Evolutionary conservation across 768 basidiomycete genomes (phyloP).

Genomic region (Boletus pseudo-olivaceus): DNA sequence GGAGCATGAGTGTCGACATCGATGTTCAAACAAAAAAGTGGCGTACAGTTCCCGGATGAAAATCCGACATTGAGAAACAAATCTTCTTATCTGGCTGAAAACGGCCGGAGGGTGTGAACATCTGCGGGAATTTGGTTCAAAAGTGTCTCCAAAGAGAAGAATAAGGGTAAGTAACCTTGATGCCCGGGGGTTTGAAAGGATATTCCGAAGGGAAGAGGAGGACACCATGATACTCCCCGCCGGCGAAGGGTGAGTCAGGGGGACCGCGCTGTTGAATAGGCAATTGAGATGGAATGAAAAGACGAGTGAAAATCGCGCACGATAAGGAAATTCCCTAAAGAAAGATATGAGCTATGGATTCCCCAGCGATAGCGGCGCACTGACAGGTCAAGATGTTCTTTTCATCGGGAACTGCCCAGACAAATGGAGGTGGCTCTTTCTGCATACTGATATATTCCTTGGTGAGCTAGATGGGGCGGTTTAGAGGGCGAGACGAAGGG

Average conservation of each 20-base stretch:
- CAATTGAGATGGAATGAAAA: constrained; percentile 6
- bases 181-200: constrained; percentile 94
- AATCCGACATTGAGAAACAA: constrained; percentile 97
- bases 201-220: constrained; percentile 93
- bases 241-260: constrained; percentile 84
- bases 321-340: constrained; percentile 89
- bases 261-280: constrained; percentile 70
- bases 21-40: not conserved
- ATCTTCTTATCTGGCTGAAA: constrained; percentile 94
- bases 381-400: constrained; percentile 94
- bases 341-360: constrained; percentile 9
- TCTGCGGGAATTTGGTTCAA: constrained; percentile 44
- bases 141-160: constrained; percentile 1
- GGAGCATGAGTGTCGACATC: not conserved
- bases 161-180: constrained; percentile 61
- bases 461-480: constrained; percentile 47
- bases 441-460: constrained; percentile 95
- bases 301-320: constrained; percentile 42
- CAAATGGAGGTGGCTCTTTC: constrained; percentile 89
- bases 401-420: constrained; percentile 95
- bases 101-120: constrained; percentile 87
- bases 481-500: constrained; percentile 2
- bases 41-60: constrained; percentile 84
- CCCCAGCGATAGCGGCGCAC: constrained; percentile 30
- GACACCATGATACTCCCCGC: constrained; percentile 93